Conservation (phyloP, 805 yeast species). For the Starmerella scarabaei region DNA sequence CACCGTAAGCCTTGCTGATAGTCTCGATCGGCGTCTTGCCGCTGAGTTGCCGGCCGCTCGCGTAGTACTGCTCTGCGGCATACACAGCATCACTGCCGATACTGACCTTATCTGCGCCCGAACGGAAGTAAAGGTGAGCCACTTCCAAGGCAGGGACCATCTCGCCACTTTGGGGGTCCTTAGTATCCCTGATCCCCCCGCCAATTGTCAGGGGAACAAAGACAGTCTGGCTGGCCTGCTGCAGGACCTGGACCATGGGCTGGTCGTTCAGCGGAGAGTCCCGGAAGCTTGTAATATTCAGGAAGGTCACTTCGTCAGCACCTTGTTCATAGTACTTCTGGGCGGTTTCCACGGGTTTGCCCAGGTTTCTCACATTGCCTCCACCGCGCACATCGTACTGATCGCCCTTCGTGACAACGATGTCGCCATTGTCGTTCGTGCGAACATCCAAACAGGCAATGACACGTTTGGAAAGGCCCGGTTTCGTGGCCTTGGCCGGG, state of each 20-base stretch:
- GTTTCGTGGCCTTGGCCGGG: not conserved
- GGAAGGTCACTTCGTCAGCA: slow-evolving; percentile 91
- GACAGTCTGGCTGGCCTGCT: slow-evolving; percentile 69
- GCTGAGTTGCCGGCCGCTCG: slow-evolving; percentile 40
- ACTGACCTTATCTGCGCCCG: slow-evolving; percentile 97
- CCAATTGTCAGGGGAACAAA: slow-evolving; percentile 98
- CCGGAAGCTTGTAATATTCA: slow-evolving; percentile 90
- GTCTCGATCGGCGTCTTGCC: slow-evolving; percentile 89
- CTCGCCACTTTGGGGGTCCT: slow-evolving; percentile 67
- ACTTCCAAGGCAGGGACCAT: slow-evolving; percentile 73
- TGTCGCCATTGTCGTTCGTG: slow-evolving; percentile 83
- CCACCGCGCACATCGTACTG: slow-evolving; percentile 85
- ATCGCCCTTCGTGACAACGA: slow-evolving; percentile 97
- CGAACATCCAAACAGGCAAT: slow-evolving; percentile 98
- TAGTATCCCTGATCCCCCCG: slow-evolving; percentile 88
- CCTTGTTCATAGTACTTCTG: slow-evolving; percentile 84
- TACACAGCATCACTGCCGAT: slow-evolving; percentile 95
- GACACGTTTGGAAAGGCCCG: slow-evolving; percentile 74
- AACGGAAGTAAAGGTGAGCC: slow-evolving; percentile 79
- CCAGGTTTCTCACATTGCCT: slow-evolving; percentile 64
- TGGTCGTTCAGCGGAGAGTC: slow-evolving; percentile 85
- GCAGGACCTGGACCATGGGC: slow-evolving; percentile 88
- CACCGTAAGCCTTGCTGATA: slow-evolving; percentile 82
- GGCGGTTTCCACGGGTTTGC: slow-evolving; percentile 93
- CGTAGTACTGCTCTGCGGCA: slow-evolving; percentile 76